Evolutionary conservation across 139 green algal species (phyloP).

Genomic region (Parachlorella kessleri): DNA sequence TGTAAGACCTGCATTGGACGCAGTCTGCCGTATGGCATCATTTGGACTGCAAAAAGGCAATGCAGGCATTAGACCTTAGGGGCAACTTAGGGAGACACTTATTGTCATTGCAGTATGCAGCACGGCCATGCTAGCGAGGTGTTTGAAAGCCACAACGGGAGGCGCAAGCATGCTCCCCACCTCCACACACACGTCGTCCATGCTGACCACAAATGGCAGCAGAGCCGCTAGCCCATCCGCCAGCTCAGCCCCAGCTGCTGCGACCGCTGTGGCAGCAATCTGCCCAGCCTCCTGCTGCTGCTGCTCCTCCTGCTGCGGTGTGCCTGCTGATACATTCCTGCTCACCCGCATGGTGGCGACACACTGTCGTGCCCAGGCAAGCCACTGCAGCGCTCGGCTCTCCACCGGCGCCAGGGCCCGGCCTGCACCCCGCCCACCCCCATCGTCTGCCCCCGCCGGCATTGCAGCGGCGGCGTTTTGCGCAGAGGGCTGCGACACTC

Average conservation of each 20-base stretch:
- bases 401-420: slow-evolving; percentile 46
- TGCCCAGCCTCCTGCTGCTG: slow-evolving; percentile 28
- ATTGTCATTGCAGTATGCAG: no score
- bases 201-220: slow-evolving; percentile 44
- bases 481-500: slow-evolving; percentile 4
- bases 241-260: slow-evolving; percentile 20
- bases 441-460: not conserved
- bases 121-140: no score
- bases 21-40: no score
- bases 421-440: not conserved
- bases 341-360: slow-evolving; percentile 22
- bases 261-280: slow-evolving; percentile 34
- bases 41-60: no score
- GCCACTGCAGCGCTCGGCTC: slow-evolving; percentile 61
- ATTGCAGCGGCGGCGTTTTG: not conserved
- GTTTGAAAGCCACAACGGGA: no score
- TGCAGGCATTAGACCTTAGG: no score
- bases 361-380: slow-evolving; percentile 59
- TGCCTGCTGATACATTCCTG: slow-evolving; percentile 3
- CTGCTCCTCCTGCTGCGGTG: not conserved
- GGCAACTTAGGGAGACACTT: no score
- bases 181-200: slow-evolving; percentile 35
- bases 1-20: slow-evolving; percentile 54
- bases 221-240: slow-evolving; percentile 44
- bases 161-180: not conserved